Conservation (phyloP, 352 stramenopile genomes). For the Phytophthora hybrid region DNA sequence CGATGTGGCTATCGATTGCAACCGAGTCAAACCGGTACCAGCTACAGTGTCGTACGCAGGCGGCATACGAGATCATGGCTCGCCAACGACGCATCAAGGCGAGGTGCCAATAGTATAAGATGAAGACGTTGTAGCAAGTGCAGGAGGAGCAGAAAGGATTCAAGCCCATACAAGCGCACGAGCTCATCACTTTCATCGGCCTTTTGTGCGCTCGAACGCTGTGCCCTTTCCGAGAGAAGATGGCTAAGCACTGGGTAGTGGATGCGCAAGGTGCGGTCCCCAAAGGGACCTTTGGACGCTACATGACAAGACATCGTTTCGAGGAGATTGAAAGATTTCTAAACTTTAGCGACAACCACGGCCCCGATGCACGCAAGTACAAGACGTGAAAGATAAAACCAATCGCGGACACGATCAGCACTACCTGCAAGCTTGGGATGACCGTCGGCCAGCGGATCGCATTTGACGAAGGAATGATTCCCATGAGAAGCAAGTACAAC, state of each 20-base stretch:
- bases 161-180: slow-evolving; percentile 7
- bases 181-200: slow-evolving; percentile 13
- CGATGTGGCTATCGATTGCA: slow-evolving; percentile 12
- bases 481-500: no score
- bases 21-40: slow-evolving; percentile 10
- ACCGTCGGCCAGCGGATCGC: no score
- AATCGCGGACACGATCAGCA: not conserved
- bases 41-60: slow-evolving; percentile 1
- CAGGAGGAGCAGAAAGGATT: slow-evolving; percentile 2
- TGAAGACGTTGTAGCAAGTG: slow-evolving; percentile 16
- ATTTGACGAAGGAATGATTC: no score
- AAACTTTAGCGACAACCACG: not conserved
- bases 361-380: not conserved
- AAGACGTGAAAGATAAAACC: not conserved
- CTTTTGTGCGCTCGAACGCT: slow-evolving; percentile 10
- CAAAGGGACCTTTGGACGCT: not conserved
- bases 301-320: slow-evolving; percentile 3
- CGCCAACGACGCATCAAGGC: slow-evolving; percentile 4
- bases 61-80: slow-evolving; percentile 9
- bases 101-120: slow-evolving; percentile 3
- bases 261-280: slow-evolving; percentile 6
- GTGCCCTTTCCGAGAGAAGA: slow-evolving; percentile 2
- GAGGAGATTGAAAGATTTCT: not conserved
- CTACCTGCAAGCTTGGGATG: not conserved
- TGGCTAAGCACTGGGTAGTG: slow-evolving; percentile 12